Base-by-base conservation (phyloP, 2,329 filamentous ascomycete species). In the Monascus ruber region DNA sequence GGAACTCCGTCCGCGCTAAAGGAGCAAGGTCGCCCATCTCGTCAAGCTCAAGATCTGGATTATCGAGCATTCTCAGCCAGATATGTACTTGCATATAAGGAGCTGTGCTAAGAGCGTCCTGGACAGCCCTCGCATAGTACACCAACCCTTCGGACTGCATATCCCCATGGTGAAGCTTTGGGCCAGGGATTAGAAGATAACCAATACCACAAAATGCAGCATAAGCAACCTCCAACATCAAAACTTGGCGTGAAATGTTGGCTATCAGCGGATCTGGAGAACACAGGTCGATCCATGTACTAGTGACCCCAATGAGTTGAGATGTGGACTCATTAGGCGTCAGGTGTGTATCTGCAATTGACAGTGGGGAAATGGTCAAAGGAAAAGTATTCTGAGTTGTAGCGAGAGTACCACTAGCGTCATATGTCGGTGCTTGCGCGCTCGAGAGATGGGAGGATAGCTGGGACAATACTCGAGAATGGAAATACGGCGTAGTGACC, bases 131-230 rank as follows among this genome's bases (percentile, higher is more conserved):
- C 28, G 85, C 84, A 68, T 87, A 98, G 53, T 87, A 85, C 0
- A 81, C 65, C 54, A 71, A 74, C 10, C 72, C 70, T 39, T 69
- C 63, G 2, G 63, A 62, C 44, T 65, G 55, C 36, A 60, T 48
- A 33, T 70, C 71, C 41, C 73, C 71, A 41, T 76, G 71, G 47
- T 81, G 76, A 9, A 77, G 65, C 47, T 75, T 74, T 3, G 91
- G 91, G 0, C 87, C 87, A 1, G 82, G 79, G 26, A 98, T 71
- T 37, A 96, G 69, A 42, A 96, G 72, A 61, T 83, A 93, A 40
- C 80, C 79, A 35, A 91, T 75, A 29, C 93, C 93, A 55, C 87
- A 95, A 64, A 96, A 98, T 46, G 86, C 88, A 47, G 93, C 91
- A 64, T 95, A 98, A 36, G 86, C 84, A 35, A 96, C 75, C 59